Base-by-base conservation (phyloP, 2,329 filamentous ascomycete genomes). In the Colletotrichum musae region DNA sequence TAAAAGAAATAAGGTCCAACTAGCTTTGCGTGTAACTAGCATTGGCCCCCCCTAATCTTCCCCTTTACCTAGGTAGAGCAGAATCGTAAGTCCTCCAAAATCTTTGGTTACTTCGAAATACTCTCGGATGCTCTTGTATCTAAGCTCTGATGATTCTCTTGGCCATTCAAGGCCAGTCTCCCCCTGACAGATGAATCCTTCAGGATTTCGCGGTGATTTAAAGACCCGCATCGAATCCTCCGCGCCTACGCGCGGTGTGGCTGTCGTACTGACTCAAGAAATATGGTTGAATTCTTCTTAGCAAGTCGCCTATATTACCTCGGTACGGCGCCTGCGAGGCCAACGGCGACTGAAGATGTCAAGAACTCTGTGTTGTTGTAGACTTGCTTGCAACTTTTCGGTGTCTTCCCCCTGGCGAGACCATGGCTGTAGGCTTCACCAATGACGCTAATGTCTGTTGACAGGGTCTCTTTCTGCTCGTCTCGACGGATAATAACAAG, bases 291-390 rank as follows among this genome's bases (percentile, higher is more conserved):
- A 43, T 15, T 43, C 28, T 7, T 32, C 28, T 32, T 7, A 9
- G 10, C 28, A 10, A 36, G 10, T 4, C 21, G 32, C 32, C 7
- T 3, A 36, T 36, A 21, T 50, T 7, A 50, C 10, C 18, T 64
- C 3, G 70, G 70, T 13, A 72, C 69, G 32, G 57, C 69, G 24
- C 70, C 70, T 4, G 70, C 70, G 3, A 72, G 63, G 4, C 70
- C 70, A 15, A 72, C 70, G 7, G 70, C 70, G 13, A 72, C 68
- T 9, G 68, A 72, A 6, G 70, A 72, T 9, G 69, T 67, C 41
- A 70, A 21, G 32, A 72, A 60, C 21, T 72, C 70, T 15, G 47
- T 32, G 41, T 70, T 58, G 45, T 60, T 57, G n/a, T 70, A 70
- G 6, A 50, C 26, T 32, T 69, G 50, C 32, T 60, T 67, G 28